Evolutionary conservation across 352 stramenopile species (phyloP).

Genomic region (Vaucheria bursata): DNA sequence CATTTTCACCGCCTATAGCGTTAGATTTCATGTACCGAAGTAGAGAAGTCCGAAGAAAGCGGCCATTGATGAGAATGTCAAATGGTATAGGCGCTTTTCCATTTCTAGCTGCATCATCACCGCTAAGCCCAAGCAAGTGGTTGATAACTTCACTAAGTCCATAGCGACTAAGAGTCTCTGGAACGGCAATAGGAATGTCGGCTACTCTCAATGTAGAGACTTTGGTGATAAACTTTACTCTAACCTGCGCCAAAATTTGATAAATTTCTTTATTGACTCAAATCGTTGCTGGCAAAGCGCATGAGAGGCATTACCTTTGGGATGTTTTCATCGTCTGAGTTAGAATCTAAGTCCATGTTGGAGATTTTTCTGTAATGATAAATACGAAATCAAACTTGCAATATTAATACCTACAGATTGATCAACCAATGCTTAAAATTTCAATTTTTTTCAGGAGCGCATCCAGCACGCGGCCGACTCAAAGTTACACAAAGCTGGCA

Average conservation of each 20-base stretch:
- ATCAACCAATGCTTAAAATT: no score
- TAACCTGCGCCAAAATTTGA: constrained; percentile 53
- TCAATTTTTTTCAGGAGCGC: no score
- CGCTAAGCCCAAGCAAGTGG: constrained; percentile 58
- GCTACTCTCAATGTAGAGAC: constrained; percentile 71
- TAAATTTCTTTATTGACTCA: background rate
- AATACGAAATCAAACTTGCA: no score
- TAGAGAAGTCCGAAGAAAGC: constrained; percentile 37
- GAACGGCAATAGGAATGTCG: constrained; percentile 73
- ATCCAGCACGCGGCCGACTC: no score
- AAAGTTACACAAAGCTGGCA: no score
- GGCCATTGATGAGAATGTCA: constrained; percentile 60
- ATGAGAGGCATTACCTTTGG: background rate
- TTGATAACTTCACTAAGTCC: constrained; percentile 76
- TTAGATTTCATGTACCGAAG: constrained; percentile 20
- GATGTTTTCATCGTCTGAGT: constrained; percentile 6
- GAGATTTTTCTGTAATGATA: no score
- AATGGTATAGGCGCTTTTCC: constrained; percentile 57
- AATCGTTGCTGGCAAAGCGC: background rate
- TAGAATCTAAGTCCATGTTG: background rate
- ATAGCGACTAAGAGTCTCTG: constrained; percentile 62
- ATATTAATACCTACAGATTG: no score
- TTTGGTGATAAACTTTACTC: constrained; percentile 77
- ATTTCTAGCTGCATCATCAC: background rate
- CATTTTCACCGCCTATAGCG: constrained; percentile 57